Percentiles rank a stretch among this genome's conserved stretches.
Evolutionary conservation across 73 alveolate species (phyloP).

Genomic region (Diophrys appendiculata): DNA sequence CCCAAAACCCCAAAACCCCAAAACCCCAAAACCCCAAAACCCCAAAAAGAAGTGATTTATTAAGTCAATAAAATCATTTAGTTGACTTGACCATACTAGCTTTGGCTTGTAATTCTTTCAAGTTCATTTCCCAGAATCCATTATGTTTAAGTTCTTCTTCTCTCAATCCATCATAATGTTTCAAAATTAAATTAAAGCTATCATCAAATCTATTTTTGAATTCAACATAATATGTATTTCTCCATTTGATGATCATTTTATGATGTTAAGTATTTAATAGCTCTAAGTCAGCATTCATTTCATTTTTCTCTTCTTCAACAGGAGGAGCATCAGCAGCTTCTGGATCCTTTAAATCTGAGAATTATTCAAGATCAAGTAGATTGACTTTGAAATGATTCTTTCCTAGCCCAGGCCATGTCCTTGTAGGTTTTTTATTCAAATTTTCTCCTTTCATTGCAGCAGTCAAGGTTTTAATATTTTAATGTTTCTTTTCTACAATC

Average conservation of each 20-base stretch:
- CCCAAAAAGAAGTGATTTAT: neutral
- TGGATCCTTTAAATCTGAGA: neutral
- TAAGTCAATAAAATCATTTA: neutral
- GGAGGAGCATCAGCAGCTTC: neutral
- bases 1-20: slow-evolving; percentile 18
- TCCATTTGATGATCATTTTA: slow-evolving; percentile 36
- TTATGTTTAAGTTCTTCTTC: slow-evolving; percentile 50
- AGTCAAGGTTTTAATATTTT: slow-evolving; percentile 57
- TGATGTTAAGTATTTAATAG: slow-evolving; percentile 48
- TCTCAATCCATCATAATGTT: slow-evolving; percentile 32
- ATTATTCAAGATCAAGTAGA: slow-evolving; percentile 3
- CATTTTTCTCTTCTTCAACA: slow-evolving; percentile 33
- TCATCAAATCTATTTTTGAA: slow-evolving; percentile 37
- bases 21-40: slow-evolving; percentile 56
- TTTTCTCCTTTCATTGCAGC: slow-evolving; percentile 43
- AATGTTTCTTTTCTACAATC: slow-evolving; percentile 58
- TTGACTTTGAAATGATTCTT: slow-evolving; percentile 48
- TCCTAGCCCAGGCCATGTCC: slow-evolving; percentile 61
- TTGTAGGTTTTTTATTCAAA: slow-evolving; percentile 34
- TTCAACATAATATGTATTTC: slow-evolving; percentile 38
- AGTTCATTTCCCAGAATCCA: slow-evolving; percentile 46
- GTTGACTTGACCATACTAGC: slow-evolving; percentile 12
- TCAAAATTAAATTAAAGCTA: slow-evolving; percentile 30
- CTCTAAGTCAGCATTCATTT: slow-evolving; percentile 38
- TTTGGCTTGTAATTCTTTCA: slow-evolving; percentile 35